phyloP scores from a whole-genome alignment of 768 basidiomycete species.

The Lentinula raphanica region DNA sequence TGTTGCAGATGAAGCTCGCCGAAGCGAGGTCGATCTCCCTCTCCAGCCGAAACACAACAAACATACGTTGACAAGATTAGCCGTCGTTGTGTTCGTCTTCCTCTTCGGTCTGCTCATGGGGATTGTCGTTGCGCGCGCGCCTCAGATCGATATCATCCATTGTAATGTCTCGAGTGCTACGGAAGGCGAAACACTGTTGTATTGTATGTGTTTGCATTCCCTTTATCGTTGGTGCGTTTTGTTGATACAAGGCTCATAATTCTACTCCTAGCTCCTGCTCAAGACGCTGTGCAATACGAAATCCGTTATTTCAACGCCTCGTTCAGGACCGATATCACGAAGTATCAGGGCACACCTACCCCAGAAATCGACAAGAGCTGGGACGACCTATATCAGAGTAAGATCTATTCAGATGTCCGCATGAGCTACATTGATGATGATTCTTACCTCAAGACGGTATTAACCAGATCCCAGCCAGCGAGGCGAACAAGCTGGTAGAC shows the following conservation, averaged over 20 bases:
- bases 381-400: conserved; percentile 6
- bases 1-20: background rate
- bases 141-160: background rate
- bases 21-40: background rate
- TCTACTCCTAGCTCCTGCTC: background rate
- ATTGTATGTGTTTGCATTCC: background rate
- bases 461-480: background rate
- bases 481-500: background rate
- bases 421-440: background rate
- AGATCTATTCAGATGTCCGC: background rate
- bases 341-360: conserved; percentile 1
- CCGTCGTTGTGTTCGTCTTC: background rate
- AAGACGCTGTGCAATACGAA: background rate
- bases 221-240: background rate
- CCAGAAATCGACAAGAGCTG: conserved; percentile 3
- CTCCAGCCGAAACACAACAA: background rate
- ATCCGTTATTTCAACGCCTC: background rate
- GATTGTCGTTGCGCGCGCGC: background rate
- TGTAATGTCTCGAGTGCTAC: background rate
- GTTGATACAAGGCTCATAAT: background rate
- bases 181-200: background rate
- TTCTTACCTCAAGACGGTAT: background rate
- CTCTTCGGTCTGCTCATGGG: background rate
- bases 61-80: background rate
- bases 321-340: background rate